A percentile compares a stretch with the other conserved stretches of the same genome.
Evolutionary conservation across 2,329 filamentous ascomycete genomes (phyloP).

Genomic region (Verticillium longisporum): DNA sequence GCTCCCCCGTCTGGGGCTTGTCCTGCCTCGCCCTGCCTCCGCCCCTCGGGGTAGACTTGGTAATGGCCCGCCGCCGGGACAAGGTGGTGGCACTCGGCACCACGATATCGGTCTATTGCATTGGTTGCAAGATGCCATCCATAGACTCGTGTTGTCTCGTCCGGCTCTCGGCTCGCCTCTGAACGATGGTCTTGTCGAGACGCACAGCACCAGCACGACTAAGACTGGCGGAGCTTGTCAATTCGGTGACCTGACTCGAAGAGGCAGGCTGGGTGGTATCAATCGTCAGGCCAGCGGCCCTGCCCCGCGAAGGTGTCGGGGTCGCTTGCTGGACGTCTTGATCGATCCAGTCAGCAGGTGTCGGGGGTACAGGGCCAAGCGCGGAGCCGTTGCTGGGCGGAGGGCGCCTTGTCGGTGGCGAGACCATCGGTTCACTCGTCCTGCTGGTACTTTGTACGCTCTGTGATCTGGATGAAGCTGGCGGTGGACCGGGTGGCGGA

Average conservation of each 20-base stretch:
- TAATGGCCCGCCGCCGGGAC: slow-evolving; percentile 39
- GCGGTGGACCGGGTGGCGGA: slow-evolving; percentile 71
- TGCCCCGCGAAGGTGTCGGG: slow-evolving; percentile 13
- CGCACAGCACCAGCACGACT: slow-evolving; percentile 47
- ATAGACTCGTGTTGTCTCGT: slow-evolving; percentile 36
- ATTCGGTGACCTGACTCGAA: slow-evolving; percentile 28
- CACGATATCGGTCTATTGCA: slow-evolving; percentile 42
- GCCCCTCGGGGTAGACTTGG: slow-evolving; percentile 45
- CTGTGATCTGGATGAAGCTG: slow-evolving; percentile 61
- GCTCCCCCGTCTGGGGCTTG: slow-evolving; percentile 31
- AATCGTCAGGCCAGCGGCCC: slow-evolving; percentile 30
- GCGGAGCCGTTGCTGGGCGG: slow-evolving; percentile 51
- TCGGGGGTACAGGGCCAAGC: slow-evolving; percentile 69
- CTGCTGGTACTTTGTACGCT: slow-evolving; percentile 64
- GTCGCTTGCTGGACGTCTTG: slow-evolving; percentile 28
- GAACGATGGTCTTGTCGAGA: slow-evolving; percentile 51
- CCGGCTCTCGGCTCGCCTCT: slow-evolving; percentile 49
- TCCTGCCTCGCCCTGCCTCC: slow-evolving; percentile 32
- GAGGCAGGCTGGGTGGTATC: slow-evolving; percentile 37
- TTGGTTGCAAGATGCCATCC: slow-evolving; percentile 27
- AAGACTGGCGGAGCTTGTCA: slow-evolving; percentile 30
- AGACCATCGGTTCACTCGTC: slow-evolving; percentile 44
- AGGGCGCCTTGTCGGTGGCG: slow-evolving; percentile 56
- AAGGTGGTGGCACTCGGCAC: slow-evolving; percentile 38
- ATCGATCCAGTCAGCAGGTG: slow-evolving; percentile 74